Percentiles rank a stretch among this genome's conserved stretches.
These are phyloP conservation scores for Yamadazyma nakazawae DNA, from an alignment of 805 yeast genomes.

Conservation along the genomic window DNA sequence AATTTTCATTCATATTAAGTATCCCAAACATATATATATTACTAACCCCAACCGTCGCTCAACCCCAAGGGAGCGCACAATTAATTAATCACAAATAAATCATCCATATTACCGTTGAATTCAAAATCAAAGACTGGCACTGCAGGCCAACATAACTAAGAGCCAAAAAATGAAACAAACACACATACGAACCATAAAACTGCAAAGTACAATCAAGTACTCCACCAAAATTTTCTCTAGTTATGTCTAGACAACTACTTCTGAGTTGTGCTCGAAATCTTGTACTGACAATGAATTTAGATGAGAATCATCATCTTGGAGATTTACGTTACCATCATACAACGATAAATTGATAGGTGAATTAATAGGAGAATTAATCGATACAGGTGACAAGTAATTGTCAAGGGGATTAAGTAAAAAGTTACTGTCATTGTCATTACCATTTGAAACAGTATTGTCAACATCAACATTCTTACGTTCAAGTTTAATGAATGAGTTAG, in stretches of 20 bases:
- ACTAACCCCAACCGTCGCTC: slow-evolving; percentile 10
- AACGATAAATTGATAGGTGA: slow-evolving; percentile 40
- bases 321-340: slow-evolving; percentile 6
- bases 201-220: slow-evolving; percentile 5
- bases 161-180: background rate
- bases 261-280: slow-evolving; percentile 47
- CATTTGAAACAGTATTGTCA: background rate
- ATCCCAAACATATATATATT: slow-evolving; percentile 1
- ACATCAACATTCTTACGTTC: background rate
- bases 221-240: background rate
- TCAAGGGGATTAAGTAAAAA: slow-evolving; percentile 7
- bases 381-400: slow-evolving; percentile 41
- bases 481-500: background rate
- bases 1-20: background rate
- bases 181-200: slow-evolving; percentile 1
- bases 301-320: background rate
- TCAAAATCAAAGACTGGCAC: slow-evolving; percentile 16
- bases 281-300: background rate
- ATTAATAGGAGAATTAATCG: slow-evolving; percentile 37
- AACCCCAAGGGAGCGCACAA: slow-evolving; percentile 12
- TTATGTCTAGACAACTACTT: slow-evolving; percentile 28
- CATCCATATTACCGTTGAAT: slow-evolving; percentile 7
- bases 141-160: slow-evolving; percentile 14
- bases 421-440: background rate
- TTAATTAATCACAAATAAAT: slow-evolving; percentile 7